A percentile compares a stretch with the other conserved stretches of the same genome.
Conservation (phyloP, 495 filamentous ascomycete species). For the Aspergillus hancockii region DNA sequence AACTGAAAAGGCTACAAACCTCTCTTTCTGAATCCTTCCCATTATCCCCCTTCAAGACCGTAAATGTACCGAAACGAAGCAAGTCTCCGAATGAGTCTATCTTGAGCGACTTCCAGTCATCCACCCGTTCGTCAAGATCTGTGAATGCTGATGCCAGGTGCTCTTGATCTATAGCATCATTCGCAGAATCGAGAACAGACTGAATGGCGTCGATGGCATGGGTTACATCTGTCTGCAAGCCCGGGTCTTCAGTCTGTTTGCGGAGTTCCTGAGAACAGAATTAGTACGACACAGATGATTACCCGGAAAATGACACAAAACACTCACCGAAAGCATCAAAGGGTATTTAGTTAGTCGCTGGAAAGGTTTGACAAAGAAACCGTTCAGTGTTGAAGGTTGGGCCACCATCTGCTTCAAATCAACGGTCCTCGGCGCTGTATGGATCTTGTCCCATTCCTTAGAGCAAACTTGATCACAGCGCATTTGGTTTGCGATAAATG, state of each 20-base stretch:
- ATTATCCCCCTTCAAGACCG: constrained; percentile 81
- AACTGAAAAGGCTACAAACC: constrained; percentile 51
- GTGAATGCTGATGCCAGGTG: constrained; percentile 75
- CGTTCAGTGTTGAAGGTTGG: constrained; percentile 64
- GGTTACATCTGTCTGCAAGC: constrained; percentile 65
- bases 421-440: constrained; percentile 50
- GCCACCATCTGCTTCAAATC: constrained; percentile 66
- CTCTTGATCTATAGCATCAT: constrained; percentile 86
- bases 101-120: constrained; percentile 95
- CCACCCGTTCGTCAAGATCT: constrained; percentile 81
- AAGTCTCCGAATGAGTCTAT: constrained; percentile 89
- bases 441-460: constrained; percentile 57
- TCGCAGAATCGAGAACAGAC: constrained; percentile 75
- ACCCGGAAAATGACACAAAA: neutral
- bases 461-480: constrained; percentile 50
- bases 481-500: constrained; percentile 91
- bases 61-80: constrained; percentile 87
- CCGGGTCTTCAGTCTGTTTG: constrained; percentile 75
- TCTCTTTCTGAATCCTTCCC: constrained; percentile 82
- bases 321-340: constrained; percentile 75
- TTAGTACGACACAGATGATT: neutral
- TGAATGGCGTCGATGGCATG: constrained; percentile 75
- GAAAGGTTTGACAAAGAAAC: constrained; percentile 94
- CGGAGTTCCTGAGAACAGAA: constrained; percentile 69
- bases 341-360: constrained; percentile 95